Evolutionary conservation across 2,329 filamentous ascomycete species (phyloP).

Genomic region (Sclerotinia subarctica): DNA sequence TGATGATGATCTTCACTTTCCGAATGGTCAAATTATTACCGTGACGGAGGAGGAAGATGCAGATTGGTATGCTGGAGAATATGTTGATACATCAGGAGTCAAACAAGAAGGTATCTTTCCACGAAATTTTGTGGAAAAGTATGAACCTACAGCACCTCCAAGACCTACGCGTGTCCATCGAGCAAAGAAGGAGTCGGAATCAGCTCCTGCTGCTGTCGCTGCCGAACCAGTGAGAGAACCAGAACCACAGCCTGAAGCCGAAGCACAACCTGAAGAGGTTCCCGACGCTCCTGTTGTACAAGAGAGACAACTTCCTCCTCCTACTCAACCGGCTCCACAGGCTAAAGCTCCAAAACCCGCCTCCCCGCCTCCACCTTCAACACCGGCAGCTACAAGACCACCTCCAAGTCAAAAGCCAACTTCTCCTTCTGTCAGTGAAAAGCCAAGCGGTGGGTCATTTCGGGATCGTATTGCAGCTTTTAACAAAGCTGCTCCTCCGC

Average conservation of each 20-base stretch:
- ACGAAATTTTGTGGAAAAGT: slow-evolving; percentile 95
- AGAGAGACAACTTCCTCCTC: slow-evolving; percentile 34
- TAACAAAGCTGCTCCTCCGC: slow-evolving; percentile 83
- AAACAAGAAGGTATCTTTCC: slow-evolving; percentile 88
- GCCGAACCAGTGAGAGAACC: slow-evolving; percentile 41
- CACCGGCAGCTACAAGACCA: slow-evolving; percentile 33
- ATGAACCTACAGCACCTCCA: slow-evolving; percentile 85
- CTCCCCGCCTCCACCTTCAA: slow-evolving; percentile 38
- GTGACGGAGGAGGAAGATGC: slow-evolving; percentile 89
- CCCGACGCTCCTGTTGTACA: slow-evolving; percentile 38
- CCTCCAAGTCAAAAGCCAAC: slow-evolving; percentile 46
- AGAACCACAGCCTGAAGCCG: slow-evolving; percentile 37
- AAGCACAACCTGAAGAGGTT: slow-evolving; percentile 43
- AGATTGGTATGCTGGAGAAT: slow-evolving; percentile 92
- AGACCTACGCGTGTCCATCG: slow-evolving; percentile 71
- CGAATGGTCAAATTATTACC: slow-evolving; percentile 82
- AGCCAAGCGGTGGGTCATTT: slow-evolving; percentile 75
- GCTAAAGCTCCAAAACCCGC: slow-evolving; percentile 37
- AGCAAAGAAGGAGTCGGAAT: slow-evolving; percentile 54
- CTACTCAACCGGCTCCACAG: slow-evolving; percentile 39
- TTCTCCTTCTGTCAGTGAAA: slow-evolving; percentile 64
- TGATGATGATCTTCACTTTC: slow-evolving; percentile 91
- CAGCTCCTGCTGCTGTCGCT: slow-evolving; percentile 36
- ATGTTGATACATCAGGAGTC: slow-evolving; percentile 69
- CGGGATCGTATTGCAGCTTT: slow-evolving; percentile 96